Percentiles rank a stretch among this genome's conserved stretches.
These are phyloP conservation scores for Moricandia arvensis DNA, from an alignment of 345 rosid genomes.

Conservation along the genomic window DNA sequence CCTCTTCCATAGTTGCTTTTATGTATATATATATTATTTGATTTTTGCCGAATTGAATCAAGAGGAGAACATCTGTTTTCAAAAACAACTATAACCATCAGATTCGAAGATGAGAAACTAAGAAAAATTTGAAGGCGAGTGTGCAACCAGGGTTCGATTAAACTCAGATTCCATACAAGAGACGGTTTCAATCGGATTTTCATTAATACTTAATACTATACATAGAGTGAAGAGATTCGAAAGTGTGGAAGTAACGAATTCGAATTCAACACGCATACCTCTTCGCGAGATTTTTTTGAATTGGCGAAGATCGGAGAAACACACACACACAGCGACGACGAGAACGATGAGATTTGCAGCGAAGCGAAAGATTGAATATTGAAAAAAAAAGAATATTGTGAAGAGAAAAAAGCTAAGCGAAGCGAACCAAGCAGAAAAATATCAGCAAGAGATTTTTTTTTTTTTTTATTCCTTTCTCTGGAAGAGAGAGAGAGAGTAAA, in stretches of 20 bases:
- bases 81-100: neutral
- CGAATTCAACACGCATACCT: slow-evolving; percentile 17
- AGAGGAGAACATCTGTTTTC: slow-evolving; percentile 28
- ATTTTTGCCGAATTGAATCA: neutral
- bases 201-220: neutral
- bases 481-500: slow-evolving; percentile 11
- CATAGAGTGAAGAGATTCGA: neutral
- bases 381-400: neutral
- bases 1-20: slow-evolving; percentile 56
- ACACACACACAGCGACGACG: slow-evolving; percentile 32
- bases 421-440: slow-evolving; percentile 33
- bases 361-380: neutral
- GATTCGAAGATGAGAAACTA: neutral
- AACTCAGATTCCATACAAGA: slow-evolving; percentile 24
- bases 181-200: neutral
- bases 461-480: slow-evolving; percentile 20
- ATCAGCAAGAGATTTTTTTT: slow-evolving; percentile 5
- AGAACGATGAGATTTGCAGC: slow-evolving; percentile 29
- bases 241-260: slow-evolving; percentile 21
- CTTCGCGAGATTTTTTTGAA: neutral
- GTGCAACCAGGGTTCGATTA: neutral
- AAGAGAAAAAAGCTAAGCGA: slow-evolving; percentile 1
- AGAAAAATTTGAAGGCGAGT: neutral
- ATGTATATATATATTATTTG: neutral
- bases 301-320: slow-evolving; percentile 2